Evolutionary conservation across 2,329 filamentous ascomycete species (phyloP), one percentile per base, ranked within the genome.

Genomic region (Akanthomyces lecanii): DNA sequence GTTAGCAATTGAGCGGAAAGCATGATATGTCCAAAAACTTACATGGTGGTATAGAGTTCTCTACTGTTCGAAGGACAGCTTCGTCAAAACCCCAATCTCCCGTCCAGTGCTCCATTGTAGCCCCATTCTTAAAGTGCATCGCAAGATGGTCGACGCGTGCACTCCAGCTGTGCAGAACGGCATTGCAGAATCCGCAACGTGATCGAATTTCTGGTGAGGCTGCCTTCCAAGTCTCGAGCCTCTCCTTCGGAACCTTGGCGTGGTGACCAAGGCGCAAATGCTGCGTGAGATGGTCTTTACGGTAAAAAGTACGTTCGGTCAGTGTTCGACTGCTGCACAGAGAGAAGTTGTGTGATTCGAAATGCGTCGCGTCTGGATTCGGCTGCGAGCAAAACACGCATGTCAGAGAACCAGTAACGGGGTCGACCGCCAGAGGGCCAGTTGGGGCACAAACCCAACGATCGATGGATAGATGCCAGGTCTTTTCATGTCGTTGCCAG

Each of bases 401-500:
- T 55, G 78, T 80, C 48, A 79, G 69, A 53, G 81, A 75, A 25
- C 85, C 84, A 16, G 81, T 86, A 2, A 86, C 82, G 2, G 85
- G 81, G 62, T 88, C 83, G 38, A 86, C 73, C 4, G 81, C 81
- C 6, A 75, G 78, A n/a, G 83, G 76, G 0, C 85, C 85, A 45
- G 84, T 80, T 48, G 85, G 85, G 4, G 82, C 81, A 70, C 83
- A 90, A 64, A 86, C 84, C 89, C 82, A 91, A 63, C 80, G 80
- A 75, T 85, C 86, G 0, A 89, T 82, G 6, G 84, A 90, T 67
- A 84, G 75, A 71, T 84, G 88, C 66, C 86, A 77, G 54, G 85
- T 87, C 67, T 88, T 88, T 70, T 91, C 88, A 71, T 91, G 88
- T 62, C 88, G 78, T 69, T 88, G 85, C 85, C 86, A 89, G 72